Evolutionary conservation across 2,329 filamentous ascomycete genomes (phyloP).

Genomic region (Epicoccum nigrum): DNA sequence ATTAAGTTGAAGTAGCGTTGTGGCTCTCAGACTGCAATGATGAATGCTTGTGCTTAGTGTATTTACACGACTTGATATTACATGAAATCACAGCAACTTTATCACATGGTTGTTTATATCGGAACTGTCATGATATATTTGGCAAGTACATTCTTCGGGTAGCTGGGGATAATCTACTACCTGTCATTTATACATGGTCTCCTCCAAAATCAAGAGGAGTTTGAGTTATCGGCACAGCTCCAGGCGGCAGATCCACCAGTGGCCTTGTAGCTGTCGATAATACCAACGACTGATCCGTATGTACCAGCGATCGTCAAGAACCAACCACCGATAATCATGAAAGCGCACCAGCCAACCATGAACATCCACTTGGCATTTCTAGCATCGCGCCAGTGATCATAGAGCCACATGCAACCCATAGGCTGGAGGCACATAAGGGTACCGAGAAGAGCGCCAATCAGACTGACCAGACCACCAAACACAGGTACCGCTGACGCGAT

Average conservation of each 20-base stretch:
- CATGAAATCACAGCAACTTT: too few species aligned
- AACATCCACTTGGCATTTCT: slow-evolving; percentile 25
- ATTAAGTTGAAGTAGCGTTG: too few species aligned
- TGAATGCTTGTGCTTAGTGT: too few species aligned
- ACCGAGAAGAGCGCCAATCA: slow-evolving; percentile 34
- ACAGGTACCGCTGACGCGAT: slow-evolving; percentile 37
- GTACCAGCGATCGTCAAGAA: slow-evolving; percentile 36
- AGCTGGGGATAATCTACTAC: too few species aligned
- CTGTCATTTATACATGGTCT: neutral
- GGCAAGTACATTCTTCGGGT: too few species aligned
- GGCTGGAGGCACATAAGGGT: slow-evolving; percentile 37
- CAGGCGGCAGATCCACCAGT: slow-evolving; percentile 31
- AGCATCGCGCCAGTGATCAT: slow-evolving; percentile 31
- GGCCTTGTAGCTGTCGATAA: slow-evolving; percentile 34
- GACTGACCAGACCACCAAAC: slow-evolving; percentile 35
- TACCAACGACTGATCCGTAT: slow-evolving; percentile 34
- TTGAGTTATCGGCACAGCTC: slow-evolving; percentile 34
- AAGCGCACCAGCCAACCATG: slow-evolving; percentile 32
- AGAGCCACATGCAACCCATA: slow-evolving; percentile 39
- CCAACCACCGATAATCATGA: slow-evolving; percentile 30
- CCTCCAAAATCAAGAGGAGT: too few species aligned
- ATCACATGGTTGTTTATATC: too few species aligned
- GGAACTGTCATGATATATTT: too few species aligned
- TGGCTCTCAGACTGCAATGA: too few species aligned
- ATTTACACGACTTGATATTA: too few species aligned